Base-by-base conservation (phyloP, 2,329 filamentous ascomycete species). In the Clarireedia paspali region DNA sequence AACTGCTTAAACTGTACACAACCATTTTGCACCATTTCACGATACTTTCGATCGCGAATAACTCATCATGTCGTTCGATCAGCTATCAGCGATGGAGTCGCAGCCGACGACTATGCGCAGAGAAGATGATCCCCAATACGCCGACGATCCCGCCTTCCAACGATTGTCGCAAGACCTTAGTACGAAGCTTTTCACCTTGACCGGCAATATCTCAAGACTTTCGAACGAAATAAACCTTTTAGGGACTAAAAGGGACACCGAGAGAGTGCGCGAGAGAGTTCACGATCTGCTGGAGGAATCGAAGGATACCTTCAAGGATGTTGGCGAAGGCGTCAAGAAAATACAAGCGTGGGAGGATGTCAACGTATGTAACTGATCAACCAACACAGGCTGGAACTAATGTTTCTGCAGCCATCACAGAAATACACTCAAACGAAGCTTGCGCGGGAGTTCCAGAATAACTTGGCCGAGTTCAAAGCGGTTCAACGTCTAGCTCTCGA, bases 371-470 rank as follows among this genome's bases (percentile, higher is more conserved):
- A 44, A 48, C 10, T 20, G 38, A 17, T 24, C 10, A 4, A 26
- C n/a, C n/a, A 38, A n/a, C 1, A 70, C 55, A 14, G 27, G 44
- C 49, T 34, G 26, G 20, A 48, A 49, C 50, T 60, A 56, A 62
- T 44, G 39, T 7, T 47, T 5, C 5, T 45, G 38, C 58, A 96
- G 90, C 89, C 92, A 59, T 88, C 90, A 54, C 94, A 99, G 77
- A 95, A 92, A 73, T 97, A 95, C 76, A 94, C 91, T 23, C 92
- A 96, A 68, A 89, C 92, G 64, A 97, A 97, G 71, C 81, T 99
- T 36, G 92, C 90, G 60, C 88, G 89, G 68, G 91, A 97, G 70
- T 96, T 97, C 76, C 88, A 91, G 69, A 82, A 88, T 38, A 88
- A 89, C 49, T 82, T 97, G 57, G 83, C 86, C 64, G 91, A 96